phyloP scores from a whole-genome alignment of 257 asterid genomes.

The Handroanthus guayacan region DNA sequence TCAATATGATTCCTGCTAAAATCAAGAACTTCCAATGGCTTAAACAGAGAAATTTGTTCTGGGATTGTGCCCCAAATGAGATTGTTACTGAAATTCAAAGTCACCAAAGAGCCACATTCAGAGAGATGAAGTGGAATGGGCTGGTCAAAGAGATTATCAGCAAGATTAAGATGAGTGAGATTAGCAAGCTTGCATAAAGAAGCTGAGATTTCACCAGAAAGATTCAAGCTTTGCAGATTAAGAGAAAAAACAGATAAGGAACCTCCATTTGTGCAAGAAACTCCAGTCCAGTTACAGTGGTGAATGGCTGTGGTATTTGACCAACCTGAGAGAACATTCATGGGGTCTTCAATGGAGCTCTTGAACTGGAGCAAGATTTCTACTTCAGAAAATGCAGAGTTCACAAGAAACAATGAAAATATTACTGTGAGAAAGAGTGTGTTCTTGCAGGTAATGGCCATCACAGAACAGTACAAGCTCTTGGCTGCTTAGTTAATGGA shows the following conservation, averaged over 20 bases:
- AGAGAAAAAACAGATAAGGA: slow-evolving; percentile 56
- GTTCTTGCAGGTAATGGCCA: slow-evolving; percentile 57
- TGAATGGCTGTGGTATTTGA: slow-evolving; percentile 57
- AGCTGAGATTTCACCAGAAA: slow-evolving; percentile 85
- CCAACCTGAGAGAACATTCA: slow-evolving; percentile 65
- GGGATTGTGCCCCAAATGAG: slow-evolving; percentile 91
- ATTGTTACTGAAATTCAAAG: slow-evolving; percentile 69
- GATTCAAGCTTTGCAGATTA: slow-evolving; percentile 70
- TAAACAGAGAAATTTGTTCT: slow-evolving; percentile 72
- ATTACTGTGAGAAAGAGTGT: slow-evolving; percentile 45
- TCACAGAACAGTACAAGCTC: slow-evolving; percentile 48
- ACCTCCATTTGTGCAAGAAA: slow-evolving; percentile 57
- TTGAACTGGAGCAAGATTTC: slow-evolving; percentile 76
- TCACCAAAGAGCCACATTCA: slow-evolving; percentile 59
- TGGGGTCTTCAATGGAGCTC: slow-evolving; percentile 70
- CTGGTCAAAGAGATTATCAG: slow-evolving; percentile 73
- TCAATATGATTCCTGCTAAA: slow-evolving; percentile 76
- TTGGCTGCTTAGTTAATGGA: slow-evolving; percentile 26
- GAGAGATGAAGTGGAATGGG: slow-evolving; percentile 85
- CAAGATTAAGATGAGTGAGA: slow-evolving; percentile 69
- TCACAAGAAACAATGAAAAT: slow-evolving; percentile 47
- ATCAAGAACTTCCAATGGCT: slow-evolving; percentile 61
- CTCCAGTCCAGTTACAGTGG: slow-evolving; percentile 87
- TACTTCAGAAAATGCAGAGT: slow-evolving; percentile 59
- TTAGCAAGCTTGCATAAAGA: slow-evolving; percentile 59